Percentiles rank a stretch among this genome's conserved stretches.
Evolutionary conservation across 208 protist species (phyloP).

Genomic region (Acanthamoeba royreba): DNA sequence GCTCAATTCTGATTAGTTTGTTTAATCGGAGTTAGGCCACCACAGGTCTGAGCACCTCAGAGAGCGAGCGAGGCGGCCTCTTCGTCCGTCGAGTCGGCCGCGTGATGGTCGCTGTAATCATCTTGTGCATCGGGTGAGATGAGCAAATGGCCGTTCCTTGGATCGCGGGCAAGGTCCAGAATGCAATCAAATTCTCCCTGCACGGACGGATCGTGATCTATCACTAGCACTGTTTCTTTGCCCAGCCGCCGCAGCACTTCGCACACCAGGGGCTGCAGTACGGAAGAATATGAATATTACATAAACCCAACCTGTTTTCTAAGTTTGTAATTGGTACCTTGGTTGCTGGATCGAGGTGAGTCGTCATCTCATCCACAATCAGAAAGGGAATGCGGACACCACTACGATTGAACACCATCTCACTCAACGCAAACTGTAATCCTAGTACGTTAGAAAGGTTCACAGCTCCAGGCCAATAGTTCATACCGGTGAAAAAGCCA

Average conservation of each 20-base stretch:
- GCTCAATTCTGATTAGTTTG: too few species aligned
- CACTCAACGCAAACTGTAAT: constrained; percentile 55
- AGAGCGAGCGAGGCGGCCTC: neutral
- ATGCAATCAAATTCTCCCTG: constrained; percentile 61
- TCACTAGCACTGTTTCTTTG: constrained; percentile 54
- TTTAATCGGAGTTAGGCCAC: too few species aligned
- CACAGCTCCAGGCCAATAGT: too few species aligned
- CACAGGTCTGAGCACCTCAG: neutral
- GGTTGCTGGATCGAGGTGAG: constrained; percentile 42
- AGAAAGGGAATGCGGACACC: constrained; percentile 25
- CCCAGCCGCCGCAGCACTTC: constrained; percentile 34
- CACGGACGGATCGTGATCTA: constrained; percentile 56
- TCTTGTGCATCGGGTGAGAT: neutral
- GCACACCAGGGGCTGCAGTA: constrained; percentile 49
- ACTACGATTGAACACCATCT: constrained; percentile 57
- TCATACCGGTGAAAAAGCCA: constrained; percentile 54
- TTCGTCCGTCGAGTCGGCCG: neutral
- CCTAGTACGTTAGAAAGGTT: too few species aligned
- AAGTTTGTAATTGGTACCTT: too few species aligned
- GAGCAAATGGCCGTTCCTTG: neutral
- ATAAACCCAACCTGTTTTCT: too few species aligned
- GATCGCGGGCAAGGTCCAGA: neutral
- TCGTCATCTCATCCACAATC: constrained; percentile 57
- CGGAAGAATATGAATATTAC: too few species aligned
- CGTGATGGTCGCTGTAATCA: neutral